These are phyloP conservation scores for Gymnopus androsaceus DNA, from an alignment of 1,284 basidiomycete genomes.

Conservation along the genomic window DNA sequence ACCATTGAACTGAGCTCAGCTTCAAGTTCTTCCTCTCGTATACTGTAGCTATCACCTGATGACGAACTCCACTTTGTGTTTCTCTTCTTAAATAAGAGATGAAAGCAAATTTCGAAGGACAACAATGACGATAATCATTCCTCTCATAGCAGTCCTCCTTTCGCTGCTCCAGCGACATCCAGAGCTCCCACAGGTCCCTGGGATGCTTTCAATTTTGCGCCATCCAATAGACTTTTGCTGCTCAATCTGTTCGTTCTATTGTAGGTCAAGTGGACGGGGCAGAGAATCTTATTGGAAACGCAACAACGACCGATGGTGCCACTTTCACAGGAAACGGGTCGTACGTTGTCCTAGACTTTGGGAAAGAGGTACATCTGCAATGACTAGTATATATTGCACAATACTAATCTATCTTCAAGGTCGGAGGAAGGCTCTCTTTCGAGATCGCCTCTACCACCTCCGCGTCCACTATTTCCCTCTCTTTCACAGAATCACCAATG, in stretches of 20 bases:
- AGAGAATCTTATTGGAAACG: conserved; percentile 25
- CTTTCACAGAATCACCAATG: conserved; percentile 50
- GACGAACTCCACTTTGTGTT: too few species aligned
- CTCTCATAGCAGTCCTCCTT: background rate
- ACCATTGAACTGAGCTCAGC: too few species aligned
- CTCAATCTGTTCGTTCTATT: conserved; percentile 33
- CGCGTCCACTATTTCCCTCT: conserved; percentile 41
- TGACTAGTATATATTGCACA: background rate
- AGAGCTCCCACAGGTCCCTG: conserved; percentile 45
- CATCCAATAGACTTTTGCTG: conserved; percentile 36
- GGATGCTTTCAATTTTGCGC: conserved; percentile 51
- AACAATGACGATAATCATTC: background rate
- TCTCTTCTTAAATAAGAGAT: too few species aligned
- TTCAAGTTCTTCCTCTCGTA: too few species aligned
- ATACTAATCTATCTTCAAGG: conserved; percentile 31
- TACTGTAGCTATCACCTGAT: too few species aligned
- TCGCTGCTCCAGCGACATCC: background rate
- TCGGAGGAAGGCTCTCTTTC: conserved; percentile 47
- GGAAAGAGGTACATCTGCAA: conserved; percentile 34
- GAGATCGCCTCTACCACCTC: conserved; percentile 33
- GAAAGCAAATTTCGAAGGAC: background rate
- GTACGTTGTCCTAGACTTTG: conserved; percentile 49
- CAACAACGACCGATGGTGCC: conserved; percentile 24
- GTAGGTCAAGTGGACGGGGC: conserved; percentile 36
- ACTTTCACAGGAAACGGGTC: conserved; percentile 39